A percentile compares a stretch with the other conserved stretches of the same genome.
These are phyloP conservation scores for Lagenaria siceraria DNA, from an alignment of 306 rosid genomes.

Conservation along the genomic window DNA sequence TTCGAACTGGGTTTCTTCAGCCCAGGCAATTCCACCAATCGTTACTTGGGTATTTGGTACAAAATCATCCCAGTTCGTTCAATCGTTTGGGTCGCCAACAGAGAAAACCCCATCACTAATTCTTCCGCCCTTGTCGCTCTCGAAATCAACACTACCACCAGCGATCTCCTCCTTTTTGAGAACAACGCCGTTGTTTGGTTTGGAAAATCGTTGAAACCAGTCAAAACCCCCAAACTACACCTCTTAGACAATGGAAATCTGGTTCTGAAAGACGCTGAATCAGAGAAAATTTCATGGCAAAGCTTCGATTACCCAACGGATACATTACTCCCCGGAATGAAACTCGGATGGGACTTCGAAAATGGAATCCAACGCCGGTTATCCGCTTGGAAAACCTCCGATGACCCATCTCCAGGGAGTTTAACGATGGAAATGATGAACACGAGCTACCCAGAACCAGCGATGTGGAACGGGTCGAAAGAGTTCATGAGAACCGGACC, in stretches of 20 bases:
- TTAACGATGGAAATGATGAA: conserved; percentile 19
- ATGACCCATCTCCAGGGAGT: conserved; percentile 41
- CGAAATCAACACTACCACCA: conserved; percentile 8
- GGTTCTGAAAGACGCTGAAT: conserved; percentile 17
- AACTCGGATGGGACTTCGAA: conserved; percentile 38
- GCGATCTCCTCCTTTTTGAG: conserved; percentile 9
- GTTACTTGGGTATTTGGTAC: conserved; percentile 43
- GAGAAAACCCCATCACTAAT: conserved; percentile 25
- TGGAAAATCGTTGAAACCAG: conserved; percentile 1
- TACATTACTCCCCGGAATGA: conserved; percentile 45
- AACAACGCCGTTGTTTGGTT: conserved; percentile 27
- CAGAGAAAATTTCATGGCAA: conserved; percentile 32
- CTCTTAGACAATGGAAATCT: conserved; percentile 43
- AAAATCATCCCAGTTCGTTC: conserved; percentile 14
- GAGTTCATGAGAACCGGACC: conserved; percentile 26
- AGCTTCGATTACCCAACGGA: conserved; percentile 57
- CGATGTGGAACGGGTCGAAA: conserved; percentile 20
- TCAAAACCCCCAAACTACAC: conserved; percentile 14
- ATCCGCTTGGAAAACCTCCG: conserved; percentile 29
- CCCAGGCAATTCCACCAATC: conserved; percentile 24
- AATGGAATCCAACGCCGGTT: conserved; percentile 19
- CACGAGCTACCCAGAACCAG: conserved; percentile 17
- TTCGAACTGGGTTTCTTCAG: conserved; percentile 52
- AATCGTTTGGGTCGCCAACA: conserved; percentile 53
- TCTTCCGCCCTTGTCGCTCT: conserved; percentile 29